Evolutionary conservation across 345 rosid species (phyloP), one percentile per base, ranked within the genome.

Genomic region (Adansonia digitata): DNA sequence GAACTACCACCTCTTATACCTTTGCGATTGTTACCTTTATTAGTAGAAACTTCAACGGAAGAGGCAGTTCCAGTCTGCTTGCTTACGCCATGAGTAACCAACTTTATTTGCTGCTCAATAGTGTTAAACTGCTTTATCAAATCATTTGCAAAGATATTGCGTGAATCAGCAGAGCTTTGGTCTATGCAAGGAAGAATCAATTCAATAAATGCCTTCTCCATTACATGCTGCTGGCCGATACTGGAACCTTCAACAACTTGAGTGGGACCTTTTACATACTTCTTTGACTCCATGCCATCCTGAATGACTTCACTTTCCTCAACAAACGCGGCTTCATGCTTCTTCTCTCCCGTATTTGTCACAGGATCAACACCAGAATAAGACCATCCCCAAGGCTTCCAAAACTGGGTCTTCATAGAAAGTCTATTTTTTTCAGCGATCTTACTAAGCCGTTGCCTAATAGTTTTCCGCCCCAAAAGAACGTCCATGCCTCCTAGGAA

Each of bases 301-400:
- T 91, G 94, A 39, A 87, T 86, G 62, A 93, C 92, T 83, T 95
- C 99, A 27, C 99, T 98, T 86, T 95, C 99, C 78, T 91, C 98
- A 43, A 91, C 82, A 66, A 86, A 86, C 77, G 81, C 48, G 57
- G 65, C 59, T 78, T 91, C 95, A 20, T 75, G 77, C 85, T 85
- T 90, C 85, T 83, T 91, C 52, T 86, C 93, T 51, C 81, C 84
- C 81, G 78, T 83, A 77, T 53, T 81, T 74, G 76, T 73, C 11
- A 70, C 68, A 69, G 84, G 53, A 87, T 81, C 88, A 59, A 74
- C 52, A 77, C 80, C 84, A 51, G 82, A 72, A 60, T 15, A 69
- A 79, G 86, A 85, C 99, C 99, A 93, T 37, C 99, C 99, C 98
- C 99, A 93, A 60, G 97, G 93, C 86, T 86, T 93, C 90, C 89